phyloP scores from a whole-genome alignment of 163 green algal genomes.

The Prototheca cutis region DNA sequence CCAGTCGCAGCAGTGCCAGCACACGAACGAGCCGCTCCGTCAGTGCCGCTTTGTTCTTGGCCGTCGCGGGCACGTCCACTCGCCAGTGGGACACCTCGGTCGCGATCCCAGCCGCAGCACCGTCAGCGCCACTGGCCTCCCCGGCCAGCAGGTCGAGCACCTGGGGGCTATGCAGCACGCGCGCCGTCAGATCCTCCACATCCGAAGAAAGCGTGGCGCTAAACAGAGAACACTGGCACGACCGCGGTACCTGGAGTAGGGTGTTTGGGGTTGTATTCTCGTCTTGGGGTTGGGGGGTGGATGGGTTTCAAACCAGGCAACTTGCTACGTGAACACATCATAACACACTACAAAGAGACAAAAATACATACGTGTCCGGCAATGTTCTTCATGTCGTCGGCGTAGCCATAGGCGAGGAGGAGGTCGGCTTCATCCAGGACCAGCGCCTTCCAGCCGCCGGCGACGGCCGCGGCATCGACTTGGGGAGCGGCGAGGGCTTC shows the following conservation, averaged over 20 bases:
- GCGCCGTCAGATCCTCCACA: slow-evolving; percentile 70
- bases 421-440: slow-evolving; percentile 94
- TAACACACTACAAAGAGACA: too few species aligned
- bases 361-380: too few species aligned
- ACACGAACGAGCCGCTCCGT: slow-evolving; percentile 65
- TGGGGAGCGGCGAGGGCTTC: slow-evolving; percentile 10
- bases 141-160: slow-evolving; percentile 54
- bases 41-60: not conserved
- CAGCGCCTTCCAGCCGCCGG: slow-evolving; percentile 43
- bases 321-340: too few species aligned
- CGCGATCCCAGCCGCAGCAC: slow-evolving; percentile 26
- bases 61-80: slow-evolving; percentile 19
- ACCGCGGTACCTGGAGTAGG: slow-evolving; percentile 60
- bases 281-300: too few species aligned
- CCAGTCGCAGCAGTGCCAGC: slow-evolving; percentile 74
- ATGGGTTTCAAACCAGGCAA: too few species aligned
- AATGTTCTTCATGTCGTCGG: slow-evolving; percentile 71
- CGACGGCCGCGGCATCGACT: slow-evolving; percentile 10
- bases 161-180: slow-evolving; percentile 87
- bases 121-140: not conserved
- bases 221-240: slow-evolving; percentile 87
- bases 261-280: too few species aligned
- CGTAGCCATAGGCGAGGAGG: slow-evolving; percentile 83
- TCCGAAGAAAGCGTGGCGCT: slow-evolving; percentile 71
- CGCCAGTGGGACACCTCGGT: slow-evolving; percentile 48